Evolutionary conservation across 2,329 filamentous ascomycete species (phyloP), one percentile per base, ranked within the genome.

Genomic region (Sclerotinia subarctica): DNA sequence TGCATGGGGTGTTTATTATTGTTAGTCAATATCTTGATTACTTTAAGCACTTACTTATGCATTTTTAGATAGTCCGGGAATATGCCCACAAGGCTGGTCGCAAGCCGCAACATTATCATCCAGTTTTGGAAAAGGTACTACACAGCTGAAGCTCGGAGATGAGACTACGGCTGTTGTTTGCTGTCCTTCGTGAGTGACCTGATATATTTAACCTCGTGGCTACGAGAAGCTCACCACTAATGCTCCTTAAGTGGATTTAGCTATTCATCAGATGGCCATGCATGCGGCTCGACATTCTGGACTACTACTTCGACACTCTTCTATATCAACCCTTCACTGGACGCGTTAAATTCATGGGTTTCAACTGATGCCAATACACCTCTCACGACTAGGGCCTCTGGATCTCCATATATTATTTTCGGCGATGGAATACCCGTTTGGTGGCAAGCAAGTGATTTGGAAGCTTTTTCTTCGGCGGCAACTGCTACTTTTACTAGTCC

Each of bases 361-460:
- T 21, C 32, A 35, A 59, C 38, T 8, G 38, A 42, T 19, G 56
- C 56, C 3, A 59, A 26, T 35, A 35, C 56, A 24, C 56, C 56
- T 5, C 38, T 59, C 17, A 59, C 24, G 10, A 44, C 32, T 29
- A 29, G 24, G 7, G 32, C 38, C 4, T 24, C 32, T 17, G 38
- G 38, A 11, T 13, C 17, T 29, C 32, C 56, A 24, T 59, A 59
- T 35, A 24, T 44, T 13, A 44, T 59, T 35, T 42, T 42, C 13
- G 56, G 56, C 8, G 32, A 42, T 24, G 32, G 32, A 21, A 59
- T 59, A 24, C 56, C 56, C 35, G 17, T 59, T 19, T 42, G 32
- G 56, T 59, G 56, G 56, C 56, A 59, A 59, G 21, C 32, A 24
- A 42, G 32, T 42, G 56, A 59, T 46, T 24, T 59, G n/a, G 21